Conservation (phyloP, 2,329 filamentous ascomycete genomes). For the Ophiocordyceps camponoti-floridani region DNA sequence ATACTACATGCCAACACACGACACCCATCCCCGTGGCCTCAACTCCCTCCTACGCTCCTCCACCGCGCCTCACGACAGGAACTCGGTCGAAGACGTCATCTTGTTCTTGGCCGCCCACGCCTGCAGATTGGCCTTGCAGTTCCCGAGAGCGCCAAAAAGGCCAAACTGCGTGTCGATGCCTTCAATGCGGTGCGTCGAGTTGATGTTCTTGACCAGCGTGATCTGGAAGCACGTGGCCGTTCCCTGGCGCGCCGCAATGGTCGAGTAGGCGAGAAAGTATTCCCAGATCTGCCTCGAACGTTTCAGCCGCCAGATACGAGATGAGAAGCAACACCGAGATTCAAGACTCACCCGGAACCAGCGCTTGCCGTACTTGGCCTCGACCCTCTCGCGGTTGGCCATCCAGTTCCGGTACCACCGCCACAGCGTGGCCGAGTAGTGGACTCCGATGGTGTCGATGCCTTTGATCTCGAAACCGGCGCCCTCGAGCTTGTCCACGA, state of each 20-base stretch:
- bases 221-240: conserved; percentile 81
- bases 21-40: neutral
- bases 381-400: conserved; percentile 78
- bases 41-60: neutral
- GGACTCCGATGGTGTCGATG: conserved; percentile 84
- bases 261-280: conserved; percentile 75
- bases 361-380: conserved; percentile 83
- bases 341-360: conserved; percentile 72
- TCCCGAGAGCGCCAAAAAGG: conserved; percentile 41
- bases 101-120: conserved; percentile 19
- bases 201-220: conserved; percentile 79
- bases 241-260: conserved; percentile 73
- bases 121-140: conserved; percentile 14
- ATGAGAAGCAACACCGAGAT: neutral
- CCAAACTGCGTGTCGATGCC: conserved; percentile 55
- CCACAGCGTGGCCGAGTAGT: conserved; percentile 95
- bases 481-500: conserved; percentile 68
- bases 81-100: conserved; percentile 13
- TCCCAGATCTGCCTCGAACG: conserved; percentile 58
- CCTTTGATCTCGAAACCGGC: conserved; percentile 60
- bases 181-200: conserved; percentile 70
- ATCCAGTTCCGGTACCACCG: conserved; percentile 99
- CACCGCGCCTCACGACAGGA: conserved; percentile 6
- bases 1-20: neutral
- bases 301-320: neutral